Percentiles rank a stretch among this genome's conserved stretches.
Conservation (phyloP, 1,284 basidiomycete genomes). For the Fistulina hepatica region DNA sequence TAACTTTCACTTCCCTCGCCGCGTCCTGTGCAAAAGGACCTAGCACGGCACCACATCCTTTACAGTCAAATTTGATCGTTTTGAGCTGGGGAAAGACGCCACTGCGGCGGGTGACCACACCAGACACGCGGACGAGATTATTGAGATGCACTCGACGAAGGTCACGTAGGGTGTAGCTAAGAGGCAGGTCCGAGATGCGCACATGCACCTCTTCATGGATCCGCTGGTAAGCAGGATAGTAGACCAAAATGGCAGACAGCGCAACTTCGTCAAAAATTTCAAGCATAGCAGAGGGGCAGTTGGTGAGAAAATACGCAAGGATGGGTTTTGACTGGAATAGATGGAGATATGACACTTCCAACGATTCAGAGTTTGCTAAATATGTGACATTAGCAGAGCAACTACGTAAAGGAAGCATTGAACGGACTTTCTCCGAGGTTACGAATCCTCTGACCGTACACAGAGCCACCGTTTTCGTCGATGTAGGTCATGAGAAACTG, state of each 20-base stretch:
- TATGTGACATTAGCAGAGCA: slow-evolving; percentile 7
- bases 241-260: slow-evolving; percentile 86
- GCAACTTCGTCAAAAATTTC: slow-evolving; percentile 95
- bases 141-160: slow-evolving; percentile 89
- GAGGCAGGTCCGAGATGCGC: slow-evolving; percentile 88
- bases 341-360: slow-evolving; percentile 94
- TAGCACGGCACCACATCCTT: slow-evolving; percentile 82
- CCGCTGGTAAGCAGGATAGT: slow-evolving; percentile 92
- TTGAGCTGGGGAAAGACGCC: slow-evolving; percentile 99
- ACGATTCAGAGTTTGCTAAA: slow-evolving; percentile 84
- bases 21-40: slow-evolving; percentile 99
- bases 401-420: background rate
- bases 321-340: slow-evolving; percentile 87
- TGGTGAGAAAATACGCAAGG: slow-evolving; percentile 94
- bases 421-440: slow-evolving; percentile 87
- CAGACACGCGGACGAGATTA: slow-evolving; percentile 89
- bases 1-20: slow-evolving; percentile 87
- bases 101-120: slow-evolving; percentile 93
- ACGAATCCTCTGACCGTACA: slow-evolving; percentile 91
- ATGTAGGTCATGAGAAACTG: slow-evolving; percentile 95
- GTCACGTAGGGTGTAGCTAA: slow-evolving; percentile 84
- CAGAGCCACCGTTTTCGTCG: slow-evolving; percentile 83
- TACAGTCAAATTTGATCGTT: slow-evolving; percentile 98
- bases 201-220: slow-evolving; percentile 99
- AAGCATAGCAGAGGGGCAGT: slow-evolving; percentile 89